phyloP scores from a whole-genome alignment of 768 basidiomycete species.

The Rhizopogon rudus region DNA sequence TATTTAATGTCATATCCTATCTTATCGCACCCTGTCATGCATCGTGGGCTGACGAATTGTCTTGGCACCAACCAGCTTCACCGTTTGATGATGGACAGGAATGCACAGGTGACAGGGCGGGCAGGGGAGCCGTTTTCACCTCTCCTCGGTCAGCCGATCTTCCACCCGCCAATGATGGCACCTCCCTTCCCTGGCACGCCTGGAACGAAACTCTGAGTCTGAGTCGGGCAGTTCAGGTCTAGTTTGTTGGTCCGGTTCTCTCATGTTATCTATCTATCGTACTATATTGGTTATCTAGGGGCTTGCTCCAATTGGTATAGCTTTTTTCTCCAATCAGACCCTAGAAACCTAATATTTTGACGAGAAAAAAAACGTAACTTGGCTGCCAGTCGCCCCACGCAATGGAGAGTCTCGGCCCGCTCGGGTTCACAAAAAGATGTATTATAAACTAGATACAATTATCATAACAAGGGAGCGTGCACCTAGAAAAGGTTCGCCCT shows the following conservation, averaged over 20 bases:
- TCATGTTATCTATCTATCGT: not conserved
- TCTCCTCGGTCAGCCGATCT: constrained; percentile 17
- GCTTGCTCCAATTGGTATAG: not conserved
- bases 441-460: constrained; percentile 12
- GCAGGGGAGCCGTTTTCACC: constrained; percentile 23
- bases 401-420: too few species aligned
- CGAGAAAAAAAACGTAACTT: too few species aligned
- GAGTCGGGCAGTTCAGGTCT: not conserved
- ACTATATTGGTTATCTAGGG: not conserved
- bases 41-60: constrained; percentile 6
- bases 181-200: constrained; percentile 24
- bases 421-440: constrained; percentile 10
- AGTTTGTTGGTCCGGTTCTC: not conserved
- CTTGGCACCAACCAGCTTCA: constrained; percentile 40
- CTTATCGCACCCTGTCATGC: constrained; percentile 4
- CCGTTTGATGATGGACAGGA: constrained; percentile 73
- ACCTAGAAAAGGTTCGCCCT: constrained; percentile 2
- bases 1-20: not conserved
- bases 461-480: not conserved
- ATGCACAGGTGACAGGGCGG: constrained; percentile 50
- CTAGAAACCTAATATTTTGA: too few species aligned
- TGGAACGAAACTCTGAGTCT: constrained; percentile 27
- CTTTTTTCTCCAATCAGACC: too few species aligned
- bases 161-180: constrained; percentile 26
- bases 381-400: too few species aligned